These are phyloP conservation scores for Apiotrichum gracile DNA, from an alignment of 1,284 basidiomycete genomes.

Conservation along the genomic window DNA sequence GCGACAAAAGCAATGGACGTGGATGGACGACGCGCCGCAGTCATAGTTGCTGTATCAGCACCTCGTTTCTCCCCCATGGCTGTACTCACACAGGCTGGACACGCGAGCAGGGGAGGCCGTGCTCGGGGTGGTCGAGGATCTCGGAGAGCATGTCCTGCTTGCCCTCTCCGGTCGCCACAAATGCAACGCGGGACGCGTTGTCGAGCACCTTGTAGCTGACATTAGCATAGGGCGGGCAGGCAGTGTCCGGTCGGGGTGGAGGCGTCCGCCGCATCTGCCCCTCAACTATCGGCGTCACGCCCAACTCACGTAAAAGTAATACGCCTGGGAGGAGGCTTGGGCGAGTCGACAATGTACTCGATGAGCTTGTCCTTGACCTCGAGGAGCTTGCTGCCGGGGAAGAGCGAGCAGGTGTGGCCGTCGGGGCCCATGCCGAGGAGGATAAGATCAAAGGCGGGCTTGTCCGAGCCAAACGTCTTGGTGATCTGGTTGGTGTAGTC, in stretches of 20 bases:
- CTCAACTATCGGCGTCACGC: too few species aligned
- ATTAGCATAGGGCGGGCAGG: background rate
- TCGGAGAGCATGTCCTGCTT: conserved; percentile 73
- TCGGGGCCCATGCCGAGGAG: conserved; percentile 90
- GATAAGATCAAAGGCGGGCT: conserved; percentile 89
- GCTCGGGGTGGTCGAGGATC: conserved; percentile 75
- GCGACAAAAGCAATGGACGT: too few species aligned
- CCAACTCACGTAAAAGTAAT: conserved; percentile 58
- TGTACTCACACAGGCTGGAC: conserved; percentile 66
- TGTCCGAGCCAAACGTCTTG: conserved; percentile 77
- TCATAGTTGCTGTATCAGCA: too few species aligned
- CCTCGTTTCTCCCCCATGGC: too few species aligned
- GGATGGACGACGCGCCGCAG: too few species aligned
- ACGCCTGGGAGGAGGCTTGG: conserved; percentile 83
- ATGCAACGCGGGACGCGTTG: conserved; percentile 78
- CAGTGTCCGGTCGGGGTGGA: background rate
- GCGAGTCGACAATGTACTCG: conserved; percentile 84
- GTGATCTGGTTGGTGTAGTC: conserved; percentile 93
- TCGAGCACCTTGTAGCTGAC: conserved; percentile 74
- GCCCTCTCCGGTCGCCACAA: conserved; percentile 75
- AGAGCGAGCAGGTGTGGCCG: conserved; percentile 94
- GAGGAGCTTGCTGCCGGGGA: conserved; percentile 85
- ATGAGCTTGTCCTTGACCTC: conserved; percentile 88
- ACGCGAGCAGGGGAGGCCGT: conserved; percentile 72
- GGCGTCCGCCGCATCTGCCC: background rate